Base-by-base conservation (phyloP, 2,329 filamentous ascomycete species). In the Epichloe glyceriae region DNA sequence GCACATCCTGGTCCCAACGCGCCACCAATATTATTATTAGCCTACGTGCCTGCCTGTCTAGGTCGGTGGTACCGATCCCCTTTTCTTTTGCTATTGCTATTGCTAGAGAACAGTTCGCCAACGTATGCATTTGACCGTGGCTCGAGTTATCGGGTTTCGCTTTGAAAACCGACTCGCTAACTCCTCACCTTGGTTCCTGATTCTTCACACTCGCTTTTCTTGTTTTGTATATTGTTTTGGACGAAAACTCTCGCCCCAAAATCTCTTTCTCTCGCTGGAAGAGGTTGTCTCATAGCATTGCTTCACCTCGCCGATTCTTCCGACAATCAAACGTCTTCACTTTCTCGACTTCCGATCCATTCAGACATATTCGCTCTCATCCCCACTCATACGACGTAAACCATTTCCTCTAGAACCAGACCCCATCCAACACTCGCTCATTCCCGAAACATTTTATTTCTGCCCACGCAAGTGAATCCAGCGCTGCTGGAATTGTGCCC, bases 401-500 rank as follows among this genome's bases (percentile, higher is more conserved):
- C 11, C 26, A 7, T 17, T 17, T 20, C 22, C 8, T 22, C 19
- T 42, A n/a, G 2, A 30, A 26, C 20, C 20, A 6, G 33, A 33
- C 47, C 19, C 20, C 5, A 15, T 43, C 17, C 41, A 22, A n/a
- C 35, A 12, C 17, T 49, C 50, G 50, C 42, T 48, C 20, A 19
- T 41, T 33, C 3, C 39, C 11, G 7, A 14, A 17, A 22, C 6
- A 2, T 35, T 17, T 49, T 12, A 19, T 12, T 49, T 17, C 4
- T 44, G 40, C 30, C 19, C 15, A 7, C 40, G 19, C 38, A 39
- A 20, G 3, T 19, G 30, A 15, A 11, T 22, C 41, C 17, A 37
- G 41, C 37, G 4, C 15, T 42, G 43, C 50, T 52, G 47, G 47
- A 45, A 30, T 56, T 60, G 63, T 62, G 66, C 61, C 66, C 66